Conservation (phyloP, 352 stramenopile genomes). For the Phytophthora agathidicida region DNA sequence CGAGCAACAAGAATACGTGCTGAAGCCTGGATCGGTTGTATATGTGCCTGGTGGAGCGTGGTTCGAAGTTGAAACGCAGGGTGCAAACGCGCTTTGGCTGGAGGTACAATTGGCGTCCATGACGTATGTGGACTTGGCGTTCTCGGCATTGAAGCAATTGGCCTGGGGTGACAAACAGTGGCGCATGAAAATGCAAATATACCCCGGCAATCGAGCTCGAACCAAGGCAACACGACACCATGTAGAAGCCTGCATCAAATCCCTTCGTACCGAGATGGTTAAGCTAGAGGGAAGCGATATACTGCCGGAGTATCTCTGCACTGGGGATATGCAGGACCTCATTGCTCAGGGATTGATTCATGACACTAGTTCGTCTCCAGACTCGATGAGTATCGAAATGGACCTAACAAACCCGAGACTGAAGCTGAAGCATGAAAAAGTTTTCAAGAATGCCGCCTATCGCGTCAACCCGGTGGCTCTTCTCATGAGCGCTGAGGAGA, state of each 20-base stretch:
- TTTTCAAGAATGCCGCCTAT: slow-evolving; percentile 45
- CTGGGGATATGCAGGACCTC: slow-evolving; percentile 27
- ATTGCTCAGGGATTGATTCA: slow-evolving; percentile 3
- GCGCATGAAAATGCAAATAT: slow-evolving; percentile 24
- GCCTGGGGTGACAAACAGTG: slow-evolving; percentile 31
- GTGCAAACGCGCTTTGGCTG: slow-evolving; percentile 39
- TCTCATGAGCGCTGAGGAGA: slow-evolving; percentile 44
- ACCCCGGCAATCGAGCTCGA: slow-evolving; percentile 7
- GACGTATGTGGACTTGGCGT: slow-evolving; percentile 29
- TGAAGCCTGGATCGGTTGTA: slow-evolving; percentile 46
- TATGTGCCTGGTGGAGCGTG: slow-evolving; percentile 65
- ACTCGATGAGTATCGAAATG: slow-evolving; percentile 21
- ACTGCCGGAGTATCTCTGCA: slow-evolving; percentile 40
- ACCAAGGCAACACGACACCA: slow-evolving; percentile 11
- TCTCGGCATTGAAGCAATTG: slow-evolving; percentile 40
- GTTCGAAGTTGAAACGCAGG: slow-evolving; percentile 37
- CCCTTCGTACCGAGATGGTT: slow-evolving; percentile 14
- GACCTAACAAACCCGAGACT: slow-evolving; percentile 38
- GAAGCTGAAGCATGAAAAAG: slow-evolving; percentile 37
- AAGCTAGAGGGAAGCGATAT: slow-evolving; percentile 34
- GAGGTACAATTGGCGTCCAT: slow-evolving; percentile 45
- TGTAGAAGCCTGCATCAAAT: slow-evolving; percentile 26
- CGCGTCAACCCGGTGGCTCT: slow-evolving; percentile 56
- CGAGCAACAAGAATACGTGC: slow-evolving; percentile 10
- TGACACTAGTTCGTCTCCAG: neutral